Base-by-base conservation (phyloP, 208 protist genomes). In the Lotmaria passim region DNA sequence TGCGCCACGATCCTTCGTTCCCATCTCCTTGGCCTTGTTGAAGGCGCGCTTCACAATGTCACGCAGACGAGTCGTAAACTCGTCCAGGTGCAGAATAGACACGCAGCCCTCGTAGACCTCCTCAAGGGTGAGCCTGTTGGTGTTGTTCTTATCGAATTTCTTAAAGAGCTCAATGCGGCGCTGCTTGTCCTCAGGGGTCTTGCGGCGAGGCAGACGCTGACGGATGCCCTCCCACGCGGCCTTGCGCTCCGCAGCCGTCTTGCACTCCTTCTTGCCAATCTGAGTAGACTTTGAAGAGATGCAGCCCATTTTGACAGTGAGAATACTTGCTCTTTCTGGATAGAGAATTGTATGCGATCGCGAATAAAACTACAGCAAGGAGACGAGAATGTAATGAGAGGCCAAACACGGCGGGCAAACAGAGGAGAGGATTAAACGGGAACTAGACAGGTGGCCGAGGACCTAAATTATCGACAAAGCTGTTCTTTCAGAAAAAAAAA, bases 21-120 rank as follows among this genome's bases (percentile, higher is more conserved):
- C 85, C 62, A 83, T 52, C 39, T 66, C 79, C 64, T 89, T 85
- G 19, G 88, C 87, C 72, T 87, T 91, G 52, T 89, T 72, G 83
- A 90, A 96, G 33, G 89, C 87, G 56, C 89, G 83, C 85, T 92
- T 90, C 50, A 87, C 83, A 50, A 91, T 87, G 46, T 88, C 82
- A 28, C 64, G 79, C 52, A 90, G 71, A 26, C 70, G 87, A 26
- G 75, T 79, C 5, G 88, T 91, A 62, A 91, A 78, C 44, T 89
- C 73, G n/a, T 89, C 75, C 33, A 93, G 61, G 47, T 86, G 78
- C 36, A 92, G 66, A 7, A 80, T 34, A 51, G 82, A 69, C n/a
- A 81, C 65, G 38, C 73, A 76, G 38, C 86, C 88, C 51, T 75
- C 48, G 66, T 89, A 82, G 23, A 76, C 51, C 75, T 95, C 89